Base-by-base conservation (phyloP, 2,329 filamentous ascomycete genomes). In the Cladosporium cucumerinum region DNA sequence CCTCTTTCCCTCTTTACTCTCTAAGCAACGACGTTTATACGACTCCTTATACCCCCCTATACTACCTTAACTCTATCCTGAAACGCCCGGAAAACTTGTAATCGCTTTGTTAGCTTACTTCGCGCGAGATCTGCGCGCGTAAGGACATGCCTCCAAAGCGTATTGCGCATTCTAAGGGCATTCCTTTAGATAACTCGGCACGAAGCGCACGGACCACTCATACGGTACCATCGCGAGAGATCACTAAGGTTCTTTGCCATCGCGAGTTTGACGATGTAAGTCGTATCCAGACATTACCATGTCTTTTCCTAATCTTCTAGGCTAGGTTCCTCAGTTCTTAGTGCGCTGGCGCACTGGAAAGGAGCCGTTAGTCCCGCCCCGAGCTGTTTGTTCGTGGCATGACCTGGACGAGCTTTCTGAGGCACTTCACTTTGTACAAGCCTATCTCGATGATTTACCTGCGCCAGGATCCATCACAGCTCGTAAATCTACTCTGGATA, bases 371-470 rank as follows among this genome's bases (percentile, higher is more conserved):
- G 43, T 59, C 12, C 69, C 69, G 2, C 65, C 68, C 36, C 54
- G 66, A 25, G 69, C 72, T 0, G 75, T 79, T 1, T 69, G 77
- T 3, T 80, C 78, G 6, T 83, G 81, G 81, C 81, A 83, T 61
- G 46, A 66, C 1, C 36, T 82, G 0, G 64, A 72, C 0, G 81
- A 82, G 59, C 73, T 83, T 0, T 66, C 67, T 0, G 57, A 70
- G 6, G 78, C 77, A 39, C 71, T 82, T 0, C 75, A 79, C 57
- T 65, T 74, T 1, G 72, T 83, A 0, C 81, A 83, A 59, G 70
- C 71, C 1, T 82, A 83, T 59, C 67, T 82, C 0, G 76, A 79
- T 23, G 61, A 63, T 3, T 48, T 58, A 23, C 30, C 63, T 21
- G 28, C 46, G 8, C 48, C 34, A 10, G 63, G 30, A 6, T 62